These are phyloP conservation scores for Harringtonia lauricola DNA, from an alignment of 2,329 filamentous ascomycete species.

Conservation along the genomic window DNA sequence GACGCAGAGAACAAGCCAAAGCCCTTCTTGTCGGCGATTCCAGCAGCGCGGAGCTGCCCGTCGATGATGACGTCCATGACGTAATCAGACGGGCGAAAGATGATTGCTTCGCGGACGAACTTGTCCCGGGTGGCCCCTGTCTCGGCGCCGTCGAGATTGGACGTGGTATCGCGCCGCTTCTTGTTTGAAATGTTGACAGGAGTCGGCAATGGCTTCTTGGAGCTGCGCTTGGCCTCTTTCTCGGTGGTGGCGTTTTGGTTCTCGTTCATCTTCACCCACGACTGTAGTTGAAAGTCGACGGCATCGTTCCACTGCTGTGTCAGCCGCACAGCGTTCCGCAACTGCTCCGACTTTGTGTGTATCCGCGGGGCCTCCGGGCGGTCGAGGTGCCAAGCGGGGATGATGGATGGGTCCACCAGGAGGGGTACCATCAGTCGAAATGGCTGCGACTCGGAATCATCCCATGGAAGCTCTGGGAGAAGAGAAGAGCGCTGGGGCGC, in stretches of 20 bases:
- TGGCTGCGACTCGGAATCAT: conserved; percentile 14
- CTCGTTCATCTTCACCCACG: conserved; percentile 29
- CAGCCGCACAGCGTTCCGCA: conserved; percentile 41
- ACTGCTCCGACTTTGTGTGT: conserved; percentile 37
- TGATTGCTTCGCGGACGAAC: conserved; percentile 6
- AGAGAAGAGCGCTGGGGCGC: too few species aligned
- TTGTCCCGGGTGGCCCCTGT: too few species aligned
- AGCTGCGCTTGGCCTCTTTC: neutral
- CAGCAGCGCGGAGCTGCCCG: conserved; percentile 11
- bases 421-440: conserved; percentile 42
- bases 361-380: conserved; percentile 31
- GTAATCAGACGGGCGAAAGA: conserved; percentile 25
- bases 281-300: conserved; percentile 26
- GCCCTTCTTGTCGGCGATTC: conserved; percentile 30
- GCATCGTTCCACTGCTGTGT: conserved; percentile 38
- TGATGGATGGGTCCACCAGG: conserved; percentile 40
- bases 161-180: conserved; percentile 1
- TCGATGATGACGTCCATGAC: conserved; percentile 29
- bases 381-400: conserved; percentile 37
- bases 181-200: neutral
- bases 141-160: too few species aligned
- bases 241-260: conserved; percentile 3
- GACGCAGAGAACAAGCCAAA: conserved; percentile 24
- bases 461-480: conserved; percentile 12
- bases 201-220: neutral